Evolutionary conservation across 176 grass and related monocot genomes (phyloP), one percentile per base, ranked within the genome.

Genomic region (Carex kokanica): DNA sequence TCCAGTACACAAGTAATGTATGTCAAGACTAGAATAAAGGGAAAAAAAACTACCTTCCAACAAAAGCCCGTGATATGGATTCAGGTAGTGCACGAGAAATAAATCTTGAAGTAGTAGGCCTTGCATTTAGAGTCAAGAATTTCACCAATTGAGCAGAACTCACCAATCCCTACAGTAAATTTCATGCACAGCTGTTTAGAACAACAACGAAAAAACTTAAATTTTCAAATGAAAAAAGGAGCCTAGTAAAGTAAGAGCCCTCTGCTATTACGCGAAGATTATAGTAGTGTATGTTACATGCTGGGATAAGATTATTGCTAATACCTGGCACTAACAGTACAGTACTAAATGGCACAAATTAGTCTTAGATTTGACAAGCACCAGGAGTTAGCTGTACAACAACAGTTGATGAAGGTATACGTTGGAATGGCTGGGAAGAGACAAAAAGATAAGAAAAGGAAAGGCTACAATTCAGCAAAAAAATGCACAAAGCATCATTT

Each of bases 111-210:
- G 82, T 81, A 15, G 91, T 99, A 79, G 93, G 96, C 71, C 93
- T 99, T 88, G 93, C 84, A 95, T 93, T 91, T 53, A 93, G 84
- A 83, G 93, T 83, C 64, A 99, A 89, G 83, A 91, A 95, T 8
- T 79, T 89, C 51, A 99, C 93, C 86, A 99, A 89, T 84, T 99
- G 91, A 9, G 96, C 93, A 83, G 96, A 93, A 69, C 96, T 99
- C 54, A 99, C 88, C 88, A 99, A 87, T 84, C 93, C 93, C 96
- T 99, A 88, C 10, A 88, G 68, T 52, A 21, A 67, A 75, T 80
- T 91, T 62, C 78, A 80, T 57, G 57, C 86, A 78, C 69, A 90
- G 40, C 72, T 59, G 16, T 91, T 91, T 41, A 62, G 79, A 43
- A 66, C 21, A 47, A 68, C 41, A 62, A 70, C 69, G 52, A 34